A percentile compares a stretch with the other conserved stretches of the same genome.
phyloP scores from a whole-genome alignment of 495 filamentous ascomycete genomes.

The Penicillium lagena region DNA sequence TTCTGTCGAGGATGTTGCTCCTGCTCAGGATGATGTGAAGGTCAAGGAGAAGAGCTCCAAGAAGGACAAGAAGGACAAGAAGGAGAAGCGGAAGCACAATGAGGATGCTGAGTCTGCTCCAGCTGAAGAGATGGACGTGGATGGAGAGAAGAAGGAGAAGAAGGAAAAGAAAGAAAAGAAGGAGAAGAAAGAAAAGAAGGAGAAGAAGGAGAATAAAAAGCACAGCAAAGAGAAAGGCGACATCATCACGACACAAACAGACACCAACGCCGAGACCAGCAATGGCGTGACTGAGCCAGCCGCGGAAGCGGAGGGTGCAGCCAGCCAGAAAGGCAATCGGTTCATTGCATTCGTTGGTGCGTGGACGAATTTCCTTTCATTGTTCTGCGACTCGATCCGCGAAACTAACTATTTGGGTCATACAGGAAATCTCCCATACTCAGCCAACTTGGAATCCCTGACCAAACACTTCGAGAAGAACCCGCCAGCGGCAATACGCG shows the following conservation, averaged over 20 bases:
- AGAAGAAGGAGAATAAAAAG: conserved; percentile 10
- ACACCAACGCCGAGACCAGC: conserved; percentile 6
- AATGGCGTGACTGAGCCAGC: conserved; percentile 11
- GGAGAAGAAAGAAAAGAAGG: conserved; percentile 11
- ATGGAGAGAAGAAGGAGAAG: conserved; percentile 5
- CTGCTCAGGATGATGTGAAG: conserved; percentile 4
- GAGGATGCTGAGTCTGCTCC: too few relatives aligned
- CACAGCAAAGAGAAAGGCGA: conserved; percentile 17
- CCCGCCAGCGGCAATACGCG: conserved; percentile 64
- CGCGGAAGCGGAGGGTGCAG: conserved; percentile 9
- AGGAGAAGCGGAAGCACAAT: conserved; percentile 3
- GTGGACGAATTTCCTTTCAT: conserved; percentile 1
- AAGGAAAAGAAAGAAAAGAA: conserved; percentile 17
- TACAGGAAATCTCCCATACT: conserved; percentile 81
- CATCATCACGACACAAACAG: neutral
- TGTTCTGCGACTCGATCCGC: neutral
- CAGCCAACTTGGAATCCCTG: conserved; percentile 61
- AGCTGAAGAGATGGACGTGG: too few relatives aligned
- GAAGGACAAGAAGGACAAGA: conserved; percentile 13
- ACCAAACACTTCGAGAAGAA: conserved; percentile 71
- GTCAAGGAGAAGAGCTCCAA: conserved; percentile 12
- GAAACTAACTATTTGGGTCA: neutral
- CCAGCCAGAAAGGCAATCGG: conserved; percentile 43
- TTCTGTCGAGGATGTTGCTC: conserved; percentile 2
- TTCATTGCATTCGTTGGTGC: conserved; percentile 84